Percentiles rank a stretch among this genome's conserved stretches.
Evolutionary conservation across 75 land plant species (phyloP).

Genomic region (Ceratopteris richardii): DNA sequence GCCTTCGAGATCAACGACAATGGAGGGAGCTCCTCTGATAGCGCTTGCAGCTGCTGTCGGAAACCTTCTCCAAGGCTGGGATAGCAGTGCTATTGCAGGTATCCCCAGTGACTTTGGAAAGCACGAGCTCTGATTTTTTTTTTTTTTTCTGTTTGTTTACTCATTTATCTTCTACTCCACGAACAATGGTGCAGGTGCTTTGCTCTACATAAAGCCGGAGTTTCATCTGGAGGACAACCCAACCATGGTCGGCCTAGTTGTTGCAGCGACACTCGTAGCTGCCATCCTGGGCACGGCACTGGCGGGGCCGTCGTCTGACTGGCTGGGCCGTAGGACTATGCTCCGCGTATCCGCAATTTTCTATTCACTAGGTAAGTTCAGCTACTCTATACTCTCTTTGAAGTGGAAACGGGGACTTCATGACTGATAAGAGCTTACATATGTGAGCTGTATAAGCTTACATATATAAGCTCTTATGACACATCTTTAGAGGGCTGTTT

Average conservation of each 20-base stretch:
- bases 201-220: constrained; percentile 35
- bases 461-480: too few species aligned
- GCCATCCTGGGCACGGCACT: constrained; percentile 20
- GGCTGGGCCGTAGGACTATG: constrained; percentile 31
- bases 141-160: too few species aligned
- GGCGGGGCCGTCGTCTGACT: constrained; percentile 39
- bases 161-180: too few species aligned
- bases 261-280: constrained; percentile 33
- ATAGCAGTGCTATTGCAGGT: constrained; percentile 45
- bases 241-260: constrained; percentile 26
- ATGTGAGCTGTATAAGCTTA: too few species aligned
- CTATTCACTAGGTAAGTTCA: constrained; percentile 15
- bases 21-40: constrained; percentile 5
- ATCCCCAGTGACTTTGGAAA: neutral
- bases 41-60: constrained; percentile 38
- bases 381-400: too few species aligned
- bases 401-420: too few species aligned
- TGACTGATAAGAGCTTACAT: too few species aligned
- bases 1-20: too few species aligned
- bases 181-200: constrained; percentile 36
- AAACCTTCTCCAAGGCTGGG: constrained; percentile 47
- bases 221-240: constrained; percentile 28
- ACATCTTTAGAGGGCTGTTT: too few species aligned
- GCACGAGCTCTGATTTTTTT: too few species aligned
- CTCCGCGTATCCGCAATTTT: constrained; percentile 25